Percentiles rank a stretch among this genome's conserved stretches.
phyloP scores from a whole-genome alignment of 352 stramenopile genomes.

The Globisporangium abappressorium region DNA sequence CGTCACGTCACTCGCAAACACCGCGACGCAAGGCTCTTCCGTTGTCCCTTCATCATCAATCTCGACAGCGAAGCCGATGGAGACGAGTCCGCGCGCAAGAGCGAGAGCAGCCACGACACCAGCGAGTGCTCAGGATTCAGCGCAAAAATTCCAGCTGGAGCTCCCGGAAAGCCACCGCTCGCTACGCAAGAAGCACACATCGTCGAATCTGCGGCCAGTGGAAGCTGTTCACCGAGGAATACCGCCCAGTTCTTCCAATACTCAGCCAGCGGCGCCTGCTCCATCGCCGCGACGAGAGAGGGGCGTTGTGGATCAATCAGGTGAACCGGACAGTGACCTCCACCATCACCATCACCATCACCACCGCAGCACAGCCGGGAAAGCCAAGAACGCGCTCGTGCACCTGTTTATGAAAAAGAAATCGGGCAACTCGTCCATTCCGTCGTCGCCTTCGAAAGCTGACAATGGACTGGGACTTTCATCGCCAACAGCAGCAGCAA shows the following conservation, averaged over 20 bases:
- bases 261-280: not conserved
- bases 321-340: not conserved
- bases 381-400: slow-evolving; percentile 23
- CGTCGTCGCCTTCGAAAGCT: slow-evolving; percentile 10
- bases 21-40: slow-evolving; percentile 8
- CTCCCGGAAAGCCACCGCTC: slow-evolving; percentile 43
- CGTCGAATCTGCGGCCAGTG: not conserved
- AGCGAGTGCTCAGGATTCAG: slow-evolving; percentile 3
- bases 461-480: not conserved
- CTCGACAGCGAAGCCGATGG: slow-evolving; percentile 14
- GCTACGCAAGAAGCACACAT: slow-evolving; percentile 32
- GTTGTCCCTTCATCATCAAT: slow-evolving; percentile 12
- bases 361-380: slow-evolving; percentile 16
- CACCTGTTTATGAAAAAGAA: slow-evolving; percentile 24
- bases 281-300: not conserved
- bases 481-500: not conserved
- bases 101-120: slow-evolving; percentile 7
- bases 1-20: slow-evolving; percentile 27
- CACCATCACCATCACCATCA: not conserved
- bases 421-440: not conserved
- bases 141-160: slow-evolving; percentile 42
- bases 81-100: slow-evolving; percentile 15
- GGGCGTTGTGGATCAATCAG: not conserved
- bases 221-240: slow-evolving; percentile 1
- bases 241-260: not conserved